Evolutionary conservation across 2,329 filamentous ascomycete species (phyloP).

Genomic region (Colletotrichum trifolii): DNA sequence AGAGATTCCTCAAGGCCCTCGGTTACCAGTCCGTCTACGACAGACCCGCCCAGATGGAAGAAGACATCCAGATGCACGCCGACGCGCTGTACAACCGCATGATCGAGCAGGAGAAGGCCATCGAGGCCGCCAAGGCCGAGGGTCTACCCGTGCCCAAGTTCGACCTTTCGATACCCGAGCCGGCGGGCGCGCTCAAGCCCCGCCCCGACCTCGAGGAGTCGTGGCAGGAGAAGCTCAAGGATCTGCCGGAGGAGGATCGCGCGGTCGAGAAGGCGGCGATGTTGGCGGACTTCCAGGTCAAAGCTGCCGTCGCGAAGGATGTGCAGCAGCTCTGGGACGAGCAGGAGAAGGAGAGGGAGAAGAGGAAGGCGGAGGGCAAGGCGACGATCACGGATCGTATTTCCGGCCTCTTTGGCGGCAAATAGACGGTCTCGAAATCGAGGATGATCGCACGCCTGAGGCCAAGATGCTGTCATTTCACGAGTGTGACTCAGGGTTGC

Average conservation of each 20-base stretch:
- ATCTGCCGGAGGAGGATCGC: slow-evolving; percentile 68
- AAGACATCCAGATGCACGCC: slow-evolving; percentile 95
- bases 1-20: slow-evolving; percentile 90
- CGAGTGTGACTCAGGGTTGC: background rate
- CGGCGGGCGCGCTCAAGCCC: slow-evolving; percentile 40
- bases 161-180: slow-evolving; percentile 62
- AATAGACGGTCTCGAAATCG: slow-evolving; percentile 7
- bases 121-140: slow-evolving; percentile 75
- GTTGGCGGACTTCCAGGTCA: slow-evolving; percentile 70
- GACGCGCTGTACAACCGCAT: slow-evolving; percentile 91
- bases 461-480: background rate
- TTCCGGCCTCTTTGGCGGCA: slow-evolving; percentile 43
- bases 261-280: slow-evolving; percentile 72
- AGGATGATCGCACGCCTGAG: too few species aligned
- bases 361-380: slow-evolving; percentile 67
- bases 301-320: slow-evolving; percentile 67
- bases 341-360: slow-evolving; percentile 63
- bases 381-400: slow-evolving; percentile 56
- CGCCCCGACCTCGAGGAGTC: slow-evolving; percentile 60
- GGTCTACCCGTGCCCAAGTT: slow-evolving; percentile 70
- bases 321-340: slow-evolving; percentile 67
- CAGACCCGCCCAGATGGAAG: slow-evolving; percentile 75
- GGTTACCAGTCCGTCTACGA: slow-evolving; percentile 82
- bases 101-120: slow-evolving; percentile 80
- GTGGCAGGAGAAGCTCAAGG: slow-evolving; percentile 66